Evolutionary conservation across 73 alveolate genomes (phyloP).

Genomic region (Tetrahymena elliotti): DNA sequence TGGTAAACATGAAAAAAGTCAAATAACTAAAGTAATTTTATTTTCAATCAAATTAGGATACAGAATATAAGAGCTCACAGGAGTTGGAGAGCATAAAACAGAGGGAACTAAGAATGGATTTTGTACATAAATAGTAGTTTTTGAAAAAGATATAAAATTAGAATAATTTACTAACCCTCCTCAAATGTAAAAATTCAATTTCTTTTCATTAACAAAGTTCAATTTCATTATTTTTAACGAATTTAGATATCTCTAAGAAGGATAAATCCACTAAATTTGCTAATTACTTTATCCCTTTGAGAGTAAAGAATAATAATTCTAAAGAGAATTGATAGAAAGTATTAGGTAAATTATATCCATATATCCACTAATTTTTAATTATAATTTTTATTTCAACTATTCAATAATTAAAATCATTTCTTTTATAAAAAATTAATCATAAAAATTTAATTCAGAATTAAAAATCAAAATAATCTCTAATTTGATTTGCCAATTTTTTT

Average conservation of each 20-base stretch:
- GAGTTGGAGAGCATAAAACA: background rate
- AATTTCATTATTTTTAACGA: background rate
- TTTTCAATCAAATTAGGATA: background rate
- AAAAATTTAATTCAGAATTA: too few relatives aligned
- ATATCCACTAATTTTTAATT: too few relatives aligned
- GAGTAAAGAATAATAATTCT: background rate
- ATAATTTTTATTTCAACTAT: too few relatives aligned
- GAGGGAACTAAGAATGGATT: background rate
- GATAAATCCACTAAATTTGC: background rate
- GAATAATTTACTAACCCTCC: background rate
- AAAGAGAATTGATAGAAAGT: background rate
- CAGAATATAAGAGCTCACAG: background rate
- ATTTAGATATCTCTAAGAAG: background rate
- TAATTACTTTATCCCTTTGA: background rate
- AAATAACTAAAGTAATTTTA: background rate
- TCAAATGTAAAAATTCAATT: background rate
- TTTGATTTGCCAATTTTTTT: too few relatives aligned
- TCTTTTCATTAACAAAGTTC: too few relatives aligned
- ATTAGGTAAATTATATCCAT: background rate
- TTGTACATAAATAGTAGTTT: background rate
- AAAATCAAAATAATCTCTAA: too few relatives aligned
- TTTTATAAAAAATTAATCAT: too few relatives aligned
- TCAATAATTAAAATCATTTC: too few relatives aligned
- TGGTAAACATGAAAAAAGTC: background rate
- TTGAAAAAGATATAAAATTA: background rate